phyloP scores from a whole-genome alignment of 306 rosid species.

The Chamaecrista fasciculata region DNA sequence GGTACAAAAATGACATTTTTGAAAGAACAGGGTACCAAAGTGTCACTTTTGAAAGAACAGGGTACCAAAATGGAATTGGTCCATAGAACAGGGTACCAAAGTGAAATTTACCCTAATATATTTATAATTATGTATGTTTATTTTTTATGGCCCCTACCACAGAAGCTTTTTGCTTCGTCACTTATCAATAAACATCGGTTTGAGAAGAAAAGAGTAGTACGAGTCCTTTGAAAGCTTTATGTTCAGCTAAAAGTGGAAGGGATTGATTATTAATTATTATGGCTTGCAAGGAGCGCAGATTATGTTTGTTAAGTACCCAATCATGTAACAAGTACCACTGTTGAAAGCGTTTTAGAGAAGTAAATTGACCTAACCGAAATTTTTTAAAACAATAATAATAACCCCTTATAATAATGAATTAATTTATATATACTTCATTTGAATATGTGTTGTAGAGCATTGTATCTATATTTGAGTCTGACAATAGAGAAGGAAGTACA shows the following conservation, averaged over 20 bases:
- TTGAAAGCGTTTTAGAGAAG: neutral
- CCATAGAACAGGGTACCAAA: too few relatives aligned
- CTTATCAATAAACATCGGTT: conserved; percentile 18
- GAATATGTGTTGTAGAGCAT: too few relatives aligned
- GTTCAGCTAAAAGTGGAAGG: neutral
- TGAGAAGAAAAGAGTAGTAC: neutral
- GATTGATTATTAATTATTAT: neutral
- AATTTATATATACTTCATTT: too few relatives aligned
- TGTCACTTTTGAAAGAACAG: too few relatives aligned
- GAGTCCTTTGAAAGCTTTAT: neutral
- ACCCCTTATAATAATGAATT: too few relatives aligned
- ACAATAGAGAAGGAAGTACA: conserved; percentile 37
- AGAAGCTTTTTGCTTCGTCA: neutral
- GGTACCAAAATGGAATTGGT: too few relatives aligned
- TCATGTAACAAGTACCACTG: neutral
- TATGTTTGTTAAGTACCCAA: neutral
- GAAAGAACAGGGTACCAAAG: too few relatives aligned
- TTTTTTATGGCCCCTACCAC: conserved; percentile 15
- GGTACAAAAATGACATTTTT: too few relatives aligned
- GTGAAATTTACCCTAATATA: too few relatives aligned
- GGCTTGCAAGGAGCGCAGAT: too few relatives aligned
- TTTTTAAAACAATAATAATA: too few relatives aligned
- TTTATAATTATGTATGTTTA: too few relatives aligned
- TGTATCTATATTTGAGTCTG: conserved; percentile 28
- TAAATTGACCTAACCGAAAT: conserved; percentile 16